phyloP scores from a whole-genome alignment of 148 eudicot species.

The Vaccinium macrocarpon region DNA sequence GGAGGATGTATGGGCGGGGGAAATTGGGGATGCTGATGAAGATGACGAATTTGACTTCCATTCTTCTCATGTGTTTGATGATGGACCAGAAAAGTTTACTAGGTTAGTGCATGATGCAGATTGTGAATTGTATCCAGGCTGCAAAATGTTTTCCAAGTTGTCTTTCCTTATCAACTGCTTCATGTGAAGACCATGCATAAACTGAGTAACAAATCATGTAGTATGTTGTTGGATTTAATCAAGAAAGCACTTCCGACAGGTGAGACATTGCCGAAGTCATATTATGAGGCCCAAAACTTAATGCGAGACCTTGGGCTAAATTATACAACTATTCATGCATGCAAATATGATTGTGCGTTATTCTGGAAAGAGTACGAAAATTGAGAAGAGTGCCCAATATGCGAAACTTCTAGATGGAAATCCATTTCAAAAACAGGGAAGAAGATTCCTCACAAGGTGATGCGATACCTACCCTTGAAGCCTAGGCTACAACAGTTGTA shows the following conservation, averaged over 20 bases:
- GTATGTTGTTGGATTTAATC: background rate
- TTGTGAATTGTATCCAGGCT: background rate
- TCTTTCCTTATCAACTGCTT: background rate
- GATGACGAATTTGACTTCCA: background rate
- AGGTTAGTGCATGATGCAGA: background rate
- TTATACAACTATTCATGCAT: background rate
- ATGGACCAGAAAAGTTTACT: background rate
- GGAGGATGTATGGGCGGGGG: background rate
- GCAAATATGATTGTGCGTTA: constrained; percentile 12
- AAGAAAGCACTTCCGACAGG: background rate
- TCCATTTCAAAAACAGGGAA: background rate
- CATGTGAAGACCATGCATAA: background rate
- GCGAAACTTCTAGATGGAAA: constrained; percentile 6
- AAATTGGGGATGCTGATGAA: background rate
- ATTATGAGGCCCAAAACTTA: background rate
- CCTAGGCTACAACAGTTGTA: no score
- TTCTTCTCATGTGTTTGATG: background rate
- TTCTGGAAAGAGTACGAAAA: constrained; percentile 10
- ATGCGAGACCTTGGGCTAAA: background rate
- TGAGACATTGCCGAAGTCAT: background rate
- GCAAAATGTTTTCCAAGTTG: background rate
- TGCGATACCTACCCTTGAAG: no score
- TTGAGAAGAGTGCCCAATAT: background rate
- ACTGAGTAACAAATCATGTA: background rate
- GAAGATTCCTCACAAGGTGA: no score